These are phyloP conservation scores for Prunella vulgaris DNA, from an alignment of 257 asterid species.

Conservation along the genomic window DNA sequence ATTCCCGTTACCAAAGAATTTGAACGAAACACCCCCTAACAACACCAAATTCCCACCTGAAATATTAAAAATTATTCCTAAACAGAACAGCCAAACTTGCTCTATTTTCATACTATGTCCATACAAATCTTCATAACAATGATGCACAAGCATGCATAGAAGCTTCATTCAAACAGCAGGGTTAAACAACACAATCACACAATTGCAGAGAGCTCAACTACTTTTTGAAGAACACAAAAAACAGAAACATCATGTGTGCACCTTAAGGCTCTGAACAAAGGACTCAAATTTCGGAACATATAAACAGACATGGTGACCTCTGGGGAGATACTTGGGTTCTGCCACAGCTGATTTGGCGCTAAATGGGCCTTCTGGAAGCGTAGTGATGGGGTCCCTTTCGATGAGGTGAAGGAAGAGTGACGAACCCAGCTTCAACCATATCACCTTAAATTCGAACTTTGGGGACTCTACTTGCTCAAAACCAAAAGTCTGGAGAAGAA, in stretches of 20 bases:
- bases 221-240: not conserved
- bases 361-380: slow-evolving; percentile 84
- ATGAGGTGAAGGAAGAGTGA: slow-evolving; percentile 71
- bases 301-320: slow-evolving; percentile 88
- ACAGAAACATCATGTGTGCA: not conserved
- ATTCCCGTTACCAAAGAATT: too few species aligned
- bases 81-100: not conserved
- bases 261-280: slow-evolving; percentile 63
- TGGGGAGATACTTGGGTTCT: slow-evolving; percentile 54
- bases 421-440: slow-evolving; percentile 77
- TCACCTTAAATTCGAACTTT: slow-evolving; percentile 54
- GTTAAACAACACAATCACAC: not conserved
- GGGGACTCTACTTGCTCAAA: slow-evolving; percentile 77
- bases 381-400: slow-evolving; percentile 67
- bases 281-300: slow-evolving; percentile 62
- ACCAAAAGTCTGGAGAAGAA: slow-evolving; percentile 51
- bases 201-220: not conserved
- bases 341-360: slow-evolving; percentile 45
- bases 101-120: not conserved
- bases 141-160: not conserved
- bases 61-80: not conserved
- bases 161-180: not conserved
- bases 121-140: not conserved
- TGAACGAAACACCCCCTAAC: not conserved
- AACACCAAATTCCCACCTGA: not conserved